Conservation (phyloP, 2,329 filamentous ascomycete species). For the Cucurbitaria berberidis region DNA sequence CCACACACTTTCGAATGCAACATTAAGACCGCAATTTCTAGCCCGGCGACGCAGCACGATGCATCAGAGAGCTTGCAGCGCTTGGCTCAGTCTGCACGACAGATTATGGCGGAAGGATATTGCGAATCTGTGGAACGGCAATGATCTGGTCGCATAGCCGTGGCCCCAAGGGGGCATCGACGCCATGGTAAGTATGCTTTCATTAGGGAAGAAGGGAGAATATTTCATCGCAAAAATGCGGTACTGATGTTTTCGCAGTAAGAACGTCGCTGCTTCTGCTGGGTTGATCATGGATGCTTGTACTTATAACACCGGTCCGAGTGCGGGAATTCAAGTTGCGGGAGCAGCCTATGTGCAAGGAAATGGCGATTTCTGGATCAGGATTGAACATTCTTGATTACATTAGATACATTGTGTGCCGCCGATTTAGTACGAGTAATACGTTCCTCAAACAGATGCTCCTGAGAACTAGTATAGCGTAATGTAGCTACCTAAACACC, state of each 20-base stretch:
- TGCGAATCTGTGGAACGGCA: neutral
- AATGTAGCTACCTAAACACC: too few species aligned
- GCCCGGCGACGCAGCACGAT: neutral
- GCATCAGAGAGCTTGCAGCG: neutral
- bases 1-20: neutral
- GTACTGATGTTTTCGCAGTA: neutral
- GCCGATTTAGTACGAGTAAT: too few species aligned
- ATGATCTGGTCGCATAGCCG: neutral
- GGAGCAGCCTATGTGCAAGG: too few species aligned
- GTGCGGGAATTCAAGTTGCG: too few species aligned
- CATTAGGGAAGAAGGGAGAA: neutral
- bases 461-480: too few species aligned
- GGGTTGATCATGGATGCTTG: neutral
- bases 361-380: too few species aligned
- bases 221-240: neutral
- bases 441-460: too few species aligned
- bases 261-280: neutral
- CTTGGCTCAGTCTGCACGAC: neutral
- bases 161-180: neutral
- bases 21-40: neutral
- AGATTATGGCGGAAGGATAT: neutral
- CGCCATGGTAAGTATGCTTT: neutral
- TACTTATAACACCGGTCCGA: neutral
- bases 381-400: too few species aligned
- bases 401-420: too few species aligned